These are phyloP conservation scores for Wallacemonas sp. DNA, from an alignment of 208 protist species.

Conservation along the genomic window DNA sequence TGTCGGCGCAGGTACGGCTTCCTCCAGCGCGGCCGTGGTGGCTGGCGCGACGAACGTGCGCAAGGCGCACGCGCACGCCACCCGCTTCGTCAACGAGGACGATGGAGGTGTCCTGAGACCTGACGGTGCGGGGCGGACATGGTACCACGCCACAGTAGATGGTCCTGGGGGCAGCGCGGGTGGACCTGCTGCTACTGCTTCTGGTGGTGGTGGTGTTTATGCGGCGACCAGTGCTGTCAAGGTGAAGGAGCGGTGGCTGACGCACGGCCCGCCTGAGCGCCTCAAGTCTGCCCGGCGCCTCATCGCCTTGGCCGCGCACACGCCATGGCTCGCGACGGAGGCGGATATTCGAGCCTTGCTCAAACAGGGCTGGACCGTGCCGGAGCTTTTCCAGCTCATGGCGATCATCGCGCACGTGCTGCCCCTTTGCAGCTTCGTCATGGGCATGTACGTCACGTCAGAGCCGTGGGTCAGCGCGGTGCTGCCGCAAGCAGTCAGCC, in stretches of 20 bases:
- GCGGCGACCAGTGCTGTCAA: background rate
- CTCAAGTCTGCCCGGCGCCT: conserved; percentile 60
- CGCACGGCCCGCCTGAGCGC: conserved; percentile 51
- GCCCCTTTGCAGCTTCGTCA: conserved; percentile 70
- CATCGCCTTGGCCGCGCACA: conserved; percentile 78
- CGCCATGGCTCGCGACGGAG: conserved; percentile 68
- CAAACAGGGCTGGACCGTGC: conserved; percentile 69
- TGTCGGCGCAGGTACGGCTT: too few species aligned
- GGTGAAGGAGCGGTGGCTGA: conserved; percentile 48
- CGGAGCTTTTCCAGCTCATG: conserved; percentile 72
- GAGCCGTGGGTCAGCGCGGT: conserved; percentile 68
- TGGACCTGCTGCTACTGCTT: background rate
- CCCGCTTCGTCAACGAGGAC: too few species aligned
- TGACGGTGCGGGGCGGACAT: too few species aligned
- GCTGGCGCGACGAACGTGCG: too few species aligned
- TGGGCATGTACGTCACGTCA: conserved; percentile 72
- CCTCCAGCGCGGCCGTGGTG: too few species aligned
- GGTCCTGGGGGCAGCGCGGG: too few species aligned
- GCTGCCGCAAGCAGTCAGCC: conserved; percentile 42
- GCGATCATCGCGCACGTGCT: conserved; percentile 71
- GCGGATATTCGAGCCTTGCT: conserved; percentile 45
- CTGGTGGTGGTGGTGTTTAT: background rate
- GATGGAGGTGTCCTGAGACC: too few species aligned
- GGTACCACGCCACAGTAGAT: too few species aligned
- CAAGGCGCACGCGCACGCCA: too few species aligned